Percentiles rank a stretch among this genome's conserved stretches.
phyloP scores from a whole-genome alignment of 1,284 basidiomycete genomes.

The Ustilago bromivora region DNA sequence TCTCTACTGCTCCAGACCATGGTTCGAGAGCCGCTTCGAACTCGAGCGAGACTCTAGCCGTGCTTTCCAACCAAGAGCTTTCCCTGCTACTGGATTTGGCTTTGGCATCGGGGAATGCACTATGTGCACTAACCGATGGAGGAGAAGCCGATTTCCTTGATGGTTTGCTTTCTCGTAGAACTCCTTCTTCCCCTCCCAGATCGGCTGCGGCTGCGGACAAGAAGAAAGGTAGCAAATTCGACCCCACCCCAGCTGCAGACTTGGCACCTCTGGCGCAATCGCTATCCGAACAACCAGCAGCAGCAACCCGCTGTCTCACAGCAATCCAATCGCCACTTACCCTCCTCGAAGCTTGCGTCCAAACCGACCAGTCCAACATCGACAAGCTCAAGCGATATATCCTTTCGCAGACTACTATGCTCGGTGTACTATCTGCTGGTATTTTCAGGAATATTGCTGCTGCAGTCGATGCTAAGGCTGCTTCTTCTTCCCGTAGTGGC shows the following conservation, averaged over 20 bases:
- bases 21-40: constrained; percentile 26
- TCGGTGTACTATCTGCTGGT: constrained; percentile 48
- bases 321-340: constrained; percentile 35
- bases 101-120: constrained; percentile 50
- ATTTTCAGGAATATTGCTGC: constrained; percentile 48
- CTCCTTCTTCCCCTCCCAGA: constrained; percentile 15
- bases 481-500: neutral
- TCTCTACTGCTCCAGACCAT: constrained; percentile 29
- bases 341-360: constrained; percentile 47
- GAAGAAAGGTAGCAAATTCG: constrained; percentile 32
- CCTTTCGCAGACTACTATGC: constrained; percentile 48
- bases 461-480: constrained; percentile 28
- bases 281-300: constrained; percentile 31
- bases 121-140: constrained; percentile 56
- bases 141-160: constrained; percentile 48
- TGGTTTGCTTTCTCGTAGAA: constrained; percentile 35
- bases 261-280: constrained; percentile 24
- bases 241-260: neutral
- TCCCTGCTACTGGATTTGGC: constrained; percentile 45
- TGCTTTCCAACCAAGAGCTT: constrained; percentile 46
- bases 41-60: constrained; percentile 21
- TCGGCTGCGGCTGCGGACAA: constrained; percentile 10
- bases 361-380: constrained; percentile 27
- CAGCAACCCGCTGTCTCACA: constrained; percentile 36
- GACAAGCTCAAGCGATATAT: constrained; percentile 51